Base-by-base conservation (phyloP, 2,329 filamentous ascomycete species). In the Tolypocladium amazonense region DNA sequence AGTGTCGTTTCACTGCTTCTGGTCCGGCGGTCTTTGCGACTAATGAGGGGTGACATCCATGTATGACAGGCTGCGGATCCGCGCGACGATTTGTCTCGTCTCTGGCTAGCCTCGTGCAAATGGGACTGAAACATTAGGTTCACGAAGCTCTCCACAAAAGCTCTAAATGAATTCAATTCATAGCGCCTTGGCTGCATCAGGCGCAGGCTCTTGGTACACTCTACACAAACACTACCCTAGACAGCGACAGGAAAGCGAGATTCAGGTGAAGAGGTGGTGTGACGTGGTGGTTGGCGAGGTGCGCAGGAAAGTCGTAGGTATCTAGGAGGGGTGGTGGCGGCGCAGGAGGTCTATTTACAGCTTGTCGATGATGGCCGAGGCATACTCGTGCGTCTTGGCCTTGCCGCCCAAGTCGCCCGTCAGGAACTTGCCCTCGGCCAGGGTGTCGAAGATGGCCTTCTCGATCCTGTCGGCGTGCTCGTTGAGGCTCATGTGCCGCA, bases 361-460 rank as follows among this genome's bases (percentile, higher is more conserved):
- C 76, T 80, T 85, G 66, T 75, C 73, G 76, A 97, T 97, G 73
- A 99, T 97, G 67, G 94, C 93, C 62, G 83, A 83, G 61, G 94
- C 91, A 76, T 95, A 99, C 81, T 99, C 90, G 79, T 88, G 81
- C 62, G 94, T 99, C 87, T 95, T 96, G 70, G 94, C 85, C 81
- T 92, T 96, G 75, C 94, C 94, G 70, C 94, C 94, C 69, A 99
- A 82, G 77, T 99, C 94, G 71, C 94, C 93, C 39, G 94, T 99
- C 76, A 99, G 86, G 63, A 86, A 81, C 88, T 97, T 97, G 80
- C 94, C 94, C 83, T 99, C 92, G 62, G 92, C 88, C 66, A 99
- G 84, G 63, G 92, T 96, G 75, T 89, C 90, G 77, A 99, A 97
- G 72, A 93, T 95, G 66, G 94, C 94, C 77, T 85, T 89, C 83